phyloP scores from a whole-genome alignment of 2,329 filamentous ascomycete genomes.

The Xylaria sp. region DNA sequence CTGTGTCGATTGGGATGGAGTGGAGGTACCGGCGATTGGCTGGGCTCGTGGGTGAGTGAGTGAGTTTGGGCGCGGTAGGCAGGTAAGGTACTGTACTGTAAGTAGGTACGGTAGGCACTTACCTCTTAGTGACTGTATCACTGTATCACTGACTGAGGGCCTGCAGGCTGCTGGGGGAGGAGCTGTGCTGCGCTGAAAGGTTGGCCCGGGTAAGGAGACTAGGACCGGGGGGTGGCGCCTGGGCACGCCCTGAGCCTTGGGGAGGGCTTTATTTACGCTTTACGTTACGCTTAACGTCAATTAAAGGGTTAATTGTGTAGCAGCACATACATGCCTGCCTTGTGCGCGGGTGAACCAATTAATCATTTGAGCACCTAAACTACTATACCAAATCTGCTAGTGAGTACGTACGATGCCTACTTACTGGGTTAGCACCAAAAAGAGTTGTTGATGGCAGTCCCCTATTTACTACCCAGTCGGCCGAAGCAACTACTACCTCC shows the following conservation, averaged over 20 bases:
- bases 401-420: no score
- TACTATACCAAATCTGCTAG: no score
- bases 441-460: not conserved
- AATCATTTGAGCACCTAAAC: not conserved
- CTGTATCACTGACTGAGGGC: not conserved
- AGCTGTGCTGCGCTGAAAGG: not conserved
- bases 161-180: not conserved
- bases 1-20: slow-evolving; percentile 8
- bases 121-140: not conserved
- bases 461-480: no score
- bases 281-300: not conserved
- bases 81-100: not conserved
- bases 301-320: not conserved
- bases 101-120: no score
- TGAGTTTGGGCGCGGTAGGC: slow-evolving; percentile 11
- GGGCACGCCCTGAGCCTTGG: not conserved
- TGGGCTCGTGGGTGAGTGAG: slow-evolving; percentile 13
- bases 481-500: not conserved
- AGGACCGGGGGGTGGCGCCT: slow-evolving; percentile 2
- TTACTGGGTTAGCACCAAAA: not conserved
- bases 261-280: not conserved
- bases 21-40: slow-evolving; percentile 26
- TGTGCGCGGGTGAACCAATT: not conserved
- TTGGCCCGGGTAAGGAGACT: not conserved
- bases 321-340: not conserved